phyloP scores from a whole-genome alignment of 345 rosid species.

The Eucalyptus leucophloia region DNA sequence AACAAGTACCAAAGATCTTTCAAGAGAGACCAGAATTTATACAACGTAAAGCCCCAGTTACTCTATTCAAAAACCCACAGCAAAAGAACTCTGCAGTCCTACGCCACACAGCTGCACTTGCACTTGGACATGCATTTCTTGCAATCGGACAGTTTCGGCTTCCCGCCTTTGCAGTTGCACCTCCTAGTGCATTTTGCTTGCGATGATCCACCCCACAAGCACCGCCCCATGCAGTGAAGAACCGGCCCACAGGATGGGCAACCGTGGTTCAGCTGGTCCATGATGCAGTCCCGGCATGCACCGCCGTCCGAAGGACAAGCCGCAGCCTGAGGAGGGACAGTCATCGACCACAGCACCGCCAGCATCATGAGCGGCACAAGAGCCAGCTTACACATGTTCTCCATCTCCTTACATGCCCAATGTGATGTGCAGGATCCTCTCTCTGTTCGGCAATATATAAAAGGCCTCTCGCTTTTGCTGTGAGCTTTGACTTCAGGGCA shows the following conservation, averaged over 20 bases:
- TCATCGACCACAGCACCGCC: neutral
- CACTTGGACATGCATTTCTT: constrained; percentile 59
- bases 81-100: neutral
- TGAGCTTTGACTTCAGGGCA: neutral
- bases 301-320: neutral
- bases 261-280: constrained; percentile 28
- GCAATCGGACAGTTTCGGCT: constrained; percentile 42
- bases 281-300: constrained; percentile 44
- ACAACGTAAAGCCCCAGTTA: neutral
- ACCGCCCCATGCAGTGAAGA: constrained; percentile 65
- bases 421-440: neutral
- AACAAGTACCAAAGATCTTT: neutral
- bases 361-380: neutral
- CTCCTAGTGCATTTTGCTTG: constrained; percentile 21
- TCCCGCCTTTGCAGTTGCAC: constrained; percentile 44
- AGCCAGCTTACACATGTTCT: neutral
- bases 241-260: constrained; percentile 54
- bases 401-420: neutral
- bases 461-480: neutral
- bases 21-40: neutral
- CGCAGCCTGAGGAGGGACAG: neutral
- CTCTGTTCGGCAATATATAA: neutral
- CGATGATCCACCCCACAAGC: constrained; percentile 61
- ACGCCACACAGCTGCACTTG: constrained; percentile 51
- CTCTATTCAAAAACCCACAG: neutral